These are phyloP conservation scores for Eragrostis tef DNA, from an alignment of 202 grass and related monocot species.

Conservation along the genomic window DNA sequence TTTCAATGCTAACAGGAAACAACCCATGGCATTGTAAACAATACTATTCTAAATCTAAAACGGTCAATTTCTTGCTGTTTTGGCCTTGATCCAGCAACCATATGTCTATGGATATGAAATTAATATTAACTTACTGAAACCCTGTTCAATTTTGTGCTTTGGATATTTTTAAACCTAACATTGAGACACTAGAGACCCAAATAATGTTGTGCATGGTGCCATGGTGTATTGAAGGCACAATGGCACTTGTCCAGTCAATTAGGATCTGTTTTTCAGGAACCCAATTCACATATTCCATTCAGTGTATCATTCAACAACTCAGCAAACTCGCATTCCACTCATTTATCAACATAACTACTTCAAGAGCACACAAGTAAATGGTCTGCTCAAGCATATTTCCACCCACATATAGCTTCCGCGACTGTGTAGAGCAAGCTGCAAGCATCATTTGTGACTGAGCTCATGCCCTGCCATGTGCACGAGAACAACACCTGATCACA, in stretches of 20 bases:
- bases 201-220: slow-evolving; percentile 5
- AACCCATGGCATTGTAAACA: neutral
- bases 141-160: neutral
- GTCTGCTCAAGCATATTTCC: slow-evolving; percentile 1
- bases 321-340: neutral
- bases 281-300: neutral
- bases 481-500: slow-evolving; percentile 14
- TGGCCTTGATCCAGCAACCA: neutral
- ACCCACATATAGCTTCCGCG: neutral
- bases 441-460: neutral
- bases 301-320: slow-evolving; percentile 1
- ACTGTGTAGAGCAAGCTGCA: neutral
- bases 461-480: neutral
- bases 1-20: neutral
- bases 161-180: no score
- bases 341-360: slow-evolving; percentile 8
- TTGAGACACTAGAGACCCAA: no score
- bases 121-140: neutral
- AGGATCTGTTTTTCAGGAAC: slow-evolving; percentile 9
- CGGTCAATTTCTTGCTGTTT: neutral
- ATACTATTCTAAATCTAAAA: neutral
- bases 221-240: neutral
- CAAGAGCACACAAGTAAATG: slow-evolving; percentile 8
- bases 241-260: slow-evolving; percentile 6
- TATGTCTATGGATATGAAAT: neutral